Conservation (phyloP, 176 grass and related monocot species). For the Avena atlantica region DNA sequence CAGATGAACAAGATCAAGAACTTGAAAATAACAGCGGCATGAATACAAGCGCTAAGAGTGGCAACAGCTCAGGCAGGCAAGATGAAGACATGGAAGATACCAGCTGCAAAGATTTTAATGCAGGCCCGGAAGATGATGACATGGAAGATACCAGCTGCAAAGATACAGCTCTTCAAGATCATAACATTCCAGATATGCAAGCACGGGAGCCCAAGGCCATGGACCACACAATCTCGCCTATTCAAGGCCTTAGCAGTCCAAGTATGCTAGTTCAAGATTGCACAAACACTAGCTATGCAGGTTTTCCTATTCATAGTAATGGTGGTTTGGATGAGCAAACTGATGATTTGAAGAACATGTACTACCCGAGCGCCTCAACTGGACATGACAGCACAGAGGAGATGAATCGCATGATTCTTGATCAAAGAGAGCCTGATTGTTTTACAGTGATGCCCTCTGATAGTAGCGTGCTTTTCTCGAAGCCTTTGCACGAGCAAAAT, state of each 20-base stretch:
- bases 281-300: neutral
- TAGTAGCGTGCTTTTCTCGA: slow-evolving; percentile 11
- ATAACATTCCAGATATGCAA: slow-evolving; percentile 24
- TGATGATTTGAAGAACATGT: slow-evolving; percentile 18
- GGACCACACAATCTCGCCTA: neutral
- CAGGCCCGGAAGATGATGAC: neutral
- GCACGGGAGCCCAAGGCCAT: slow-evolving; percentile 5
- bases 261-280: slow-evolving; percentile 27
- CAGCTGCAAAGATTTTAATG: neutral
- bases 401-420: slow-evolving; percentile 17
- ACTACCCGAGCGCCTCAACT: neutral
- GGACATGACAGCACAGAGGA: slow-evolving; percentile 12
- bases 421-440: slow-evolving; percentile 31
- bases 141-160: slow-evolving; percentile 1
- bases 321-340: neutral
- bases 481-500: slow-evolving; percentile 30
- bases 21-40: neutral
- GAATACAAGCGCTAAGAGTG: slow-evolving; percentile 22
- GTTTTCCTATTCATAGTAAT: slow-evolving; percentile 25
- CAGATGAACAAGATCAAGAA: slow-evolving; percentile 32
- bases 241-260: neutral
- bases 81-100: slow-evolving; percentile 20
- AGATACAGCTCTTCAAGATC: slow-evolving; percentile 19
- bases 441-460: slow-evolving; percentile 32
- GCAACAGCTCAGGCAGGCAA: neutral